Evolutionary conservation across 2,329 filamentous ascomycete genomes (phyloP).

Genomic region (Ceratocystis papillata): DNA sequence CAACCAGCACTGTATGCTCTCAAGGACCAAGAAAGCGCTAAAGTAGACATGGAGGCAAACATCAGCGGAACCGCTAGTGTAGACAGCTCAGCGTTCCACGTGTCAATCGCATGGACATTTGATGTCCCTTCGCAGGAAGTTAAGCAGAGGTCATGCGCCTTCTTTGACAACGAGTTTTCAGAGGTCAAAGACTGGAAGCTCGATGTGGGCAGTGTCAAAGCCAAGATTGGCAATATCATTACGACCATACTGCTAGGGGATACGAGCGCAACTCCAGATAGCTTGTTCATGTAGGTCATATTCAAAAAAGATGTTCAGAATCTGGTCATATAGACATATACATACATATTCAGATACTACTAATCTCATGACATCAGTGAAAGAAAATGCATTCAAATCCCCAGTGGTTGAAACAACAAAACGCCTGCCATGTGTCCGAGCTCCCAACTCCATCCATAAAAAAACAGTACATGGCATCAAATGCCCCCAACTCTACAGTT

Average conservation of each 20-base stretch:
- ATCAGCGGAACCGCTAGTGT: slow-evolving; percentile 15
- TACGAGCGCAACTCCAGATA: background rate
- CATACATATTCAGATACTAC: background rate
- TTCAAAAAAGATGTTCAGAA: too few species aligned
- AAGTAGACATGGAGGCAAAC: slow-evolving; percentile 15
- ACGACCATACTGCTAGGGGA: slow-evolving; percentile 37
- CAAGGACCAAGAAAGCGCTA: slow-evolving; percentile 23
- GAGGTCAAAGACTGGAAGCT: slow-evolving; percentile 38
- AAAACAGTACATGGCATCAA: background rate
- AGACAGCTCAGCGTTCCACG: slow-evolving; percentile 55
- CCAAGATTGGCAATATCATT: slow-evolving; percentile 63
- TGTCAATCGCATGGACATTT: slow-evolving; percentile 82
- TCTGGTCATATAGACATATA: background rate
- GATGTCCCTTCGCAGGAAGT: slow-evolving; percentile 31
- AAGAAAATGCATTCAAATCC: slow-evolving; percentile 6
- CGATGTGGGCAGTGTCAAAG: slow-evolving; percentile 52
- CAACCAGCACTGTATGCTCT: slow-evolving; percentile 61
- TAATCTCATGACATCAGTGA: background rate
- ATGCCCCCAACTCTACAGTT: background rate
- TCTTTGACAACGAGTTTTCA: slow-evolving; percentile 27
- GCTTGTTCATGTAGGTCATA: slow-evolving; percentile 1
- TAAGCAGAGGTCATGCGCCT: slow-evolving; percentile 33
- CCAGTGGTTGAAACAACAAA: slow-evolving; percentile 1
- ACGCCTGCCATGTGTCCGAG: slow-evolving; percentile 1
- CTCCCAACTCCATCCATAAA: background rate